A percentile compares a stretch with the other conserved stretches of the same genome.
Conservation (phyloP, 805 yeast genomes). For the Myxozyma monticola region DNA sequence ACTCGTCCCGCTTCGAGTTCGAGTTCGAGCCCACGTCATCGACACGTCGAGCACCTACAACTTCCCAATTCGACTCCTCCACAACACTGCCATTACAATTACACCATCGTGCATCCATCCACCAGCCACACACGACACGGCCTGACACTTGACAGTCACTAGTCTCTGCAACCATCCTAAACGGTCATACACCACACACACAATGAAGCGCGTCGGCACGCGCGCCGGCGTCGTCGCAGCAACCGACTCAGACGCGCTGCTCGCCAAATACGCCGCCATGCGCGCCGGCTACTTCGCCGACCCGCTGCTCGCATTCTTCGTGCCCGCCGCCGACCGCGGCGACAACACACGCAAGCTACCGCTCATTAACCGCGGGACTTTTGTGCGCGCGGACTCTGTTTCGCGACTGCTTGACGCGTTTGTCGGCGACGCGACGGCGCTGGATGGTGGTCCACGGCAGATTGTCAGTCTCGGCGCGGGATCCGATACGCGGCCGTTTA, state of each 20-base stretch:
- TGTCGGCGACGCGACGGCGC: not conserved
- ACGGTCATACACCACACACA: no score
- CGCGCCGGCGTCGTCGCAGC: conserved; percentile 31
- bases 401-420: conserved; percentile 14
- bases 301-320: conserved; percentile 35
- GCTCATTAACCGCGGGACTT: conserved; percentile 63
- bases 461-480: conserved; percentile 79
- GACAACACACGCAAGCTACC: conserved; percentile 48
- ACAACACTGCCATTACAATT: no score
- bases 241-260: conserved; percentile 63
- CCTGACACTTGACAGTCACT: no score
- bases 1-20: no score
- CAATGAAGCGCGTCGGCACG: no score
- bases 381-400: conserved; percentile 29
- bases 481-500: conserved; percentile 68
- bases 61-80: no score
- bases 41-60: no score
- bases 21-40: no score
- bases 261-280: conserved; percentile 52
- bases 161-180: no score
- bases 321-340: conserved; percentile 16
- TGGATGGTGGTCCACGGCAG: conserved; percentile 37
- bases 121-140: no score
- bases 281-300: conserved; percentile 50
- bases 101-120: no score